These are phyloP conservation scores for Rhodotorula kratochvilovae DNA, from an alignment of 768 basidiomycete species.

Conservation along the genomic window DNA sequence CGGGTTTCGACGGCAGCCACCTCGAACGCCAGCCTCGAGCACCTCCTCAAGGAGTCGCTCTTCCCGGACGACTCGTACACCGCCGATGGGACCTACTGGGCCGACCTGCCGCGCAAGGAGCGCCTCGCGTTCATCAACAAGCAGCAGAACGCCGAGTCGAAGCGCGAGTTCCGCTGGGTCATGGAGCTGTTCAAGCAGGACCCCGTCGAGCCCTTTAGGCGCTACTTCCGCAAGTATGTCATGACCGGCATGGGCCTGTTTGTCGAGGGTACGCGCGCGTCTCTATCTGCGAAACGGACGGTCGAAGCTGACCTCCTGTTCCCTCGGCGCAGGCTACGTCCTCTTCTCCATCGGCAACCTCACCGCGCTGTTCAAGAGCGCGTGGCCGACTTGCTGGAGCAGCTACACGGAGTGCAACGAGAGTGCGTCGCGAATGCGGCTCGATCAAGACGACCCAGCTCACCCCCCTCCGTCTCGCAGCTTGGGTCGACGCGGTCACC, in stretches of 20 bases:
- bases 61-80: conserved; percentile 43
- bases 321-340: conserved; percentile 46
- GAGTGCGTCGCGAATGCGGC: neutral
- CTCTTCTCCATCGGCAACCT: conserved; percentile 52
- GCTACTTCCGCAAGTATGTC: conserved; percentile 49
- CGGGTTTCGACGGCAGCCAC: neutral
- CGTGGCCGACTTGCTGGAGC: conserved; percentile 49
- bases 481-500: conserved; percentile 48
- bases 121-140: conserved; percentile 44
- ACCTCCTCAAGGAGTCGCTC: conserved; percentile 40
- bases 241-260: conserved; percentile 46
- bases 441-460: neutral
- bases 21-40: neutral
- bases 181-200: conserved; percentile 48
- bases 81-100: conserved; percentile 46
- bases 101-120: conserved; percentile 46
- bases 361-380: conserved; percentile 45
- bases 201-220: conserved; percentile 44
- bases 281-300: too few species aligned
- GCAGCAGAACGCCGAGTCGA: conserved; percentile 46
- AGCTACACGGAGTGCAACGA: conserved; percentile 45
- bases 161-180: conserved; percentile 45
- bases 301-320: conserved; percentile 33
- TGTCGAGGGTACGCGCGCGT: conserved; percentile 21
- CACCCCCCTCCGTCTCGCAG: neutral